Percentiles rank a stretch among this genome's conserved stretches.
Conservation (phyloP, 2,329 filamentous ascomycete genomes). For the Tolypocladium ophioglossoides region DNA sequence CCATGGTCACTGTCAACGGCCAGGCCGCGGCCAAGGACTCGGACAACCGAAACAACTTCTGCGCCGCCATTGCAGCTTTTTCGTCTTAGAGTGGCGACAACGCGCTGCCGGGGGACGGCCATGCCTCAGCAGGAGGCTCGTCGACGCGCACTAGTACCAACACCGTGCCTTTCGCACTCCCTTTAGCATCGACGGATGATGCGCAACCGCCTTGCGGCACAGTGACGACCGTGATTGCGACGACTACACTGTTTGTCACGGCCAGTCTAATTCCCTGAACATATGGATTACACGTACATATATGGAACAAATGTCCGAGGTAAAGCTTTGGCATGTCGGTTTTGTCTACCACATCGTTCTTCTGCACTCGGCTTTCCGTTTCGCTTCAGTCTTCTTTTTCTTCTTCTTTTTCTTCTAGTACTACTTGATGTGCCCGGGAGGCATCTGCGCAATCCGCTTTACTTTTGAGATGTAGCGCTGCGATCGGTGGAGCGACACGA, state of each 20-base stretch:
- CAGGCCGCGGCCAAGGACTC: conserved; percentile 39
- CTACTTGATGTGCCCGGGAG: not conserved
- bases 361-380: not conserved
- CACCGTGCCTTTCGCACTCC: not conserved
- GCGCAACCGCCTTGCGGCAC: conserved; percentile 1
- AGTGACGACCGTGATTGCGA: conserved; percentile 8
- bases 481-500: not conserved
- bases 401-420: too few species aligned
- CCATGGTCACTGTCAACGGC: conserved; percentile 60
- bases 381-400: not conserved
- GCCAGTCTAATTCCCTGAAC: conserved; percentile 7
- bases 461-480: not conserved
- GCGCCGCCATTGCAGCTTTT: conserved; percentile 46
- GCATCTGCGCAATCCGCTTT: not conserved
- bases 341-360: not conserved
- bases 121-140: not conserved
- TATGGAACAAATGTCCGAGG: not conserved
- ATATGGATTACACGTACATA: conserved; percentile 1
- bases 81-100: conserved; percentile 10
- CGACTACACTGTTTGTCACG: conserved; percentile 10
- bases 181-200: not conserved
- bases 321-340: not conserved
- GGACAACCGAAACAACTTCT: conserved; percentile 57
- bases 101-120: not conserved
- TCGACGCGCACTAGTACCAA: not conserved